These are phyloP conservation scores for Lentinula edodes DNA, from an alignment of 768 basidiomycete species.

Conservation along the genomic window DNA sequence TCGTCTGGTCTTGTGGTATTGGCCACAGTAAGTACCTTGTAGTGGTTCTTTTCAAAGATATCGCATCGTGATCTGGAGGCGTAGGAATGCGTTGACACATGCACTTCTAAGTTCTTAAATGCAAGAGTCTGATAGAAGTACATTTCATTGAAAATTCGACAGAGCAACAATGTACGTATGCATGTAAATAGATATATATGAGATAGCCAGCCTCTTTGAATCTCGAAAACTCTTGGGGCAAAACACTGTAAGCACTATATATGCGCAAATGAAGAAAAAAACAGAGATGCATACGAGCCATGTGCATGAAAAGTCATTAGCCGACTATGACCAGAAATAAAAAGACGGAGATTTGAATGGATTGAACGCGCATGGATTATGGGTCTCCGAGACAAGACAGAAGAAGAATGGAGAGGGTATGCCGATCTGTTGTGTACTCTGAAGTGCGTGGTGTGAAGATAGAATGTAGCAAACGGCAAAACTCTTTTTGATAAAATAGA, in stretches of 20 bases:
- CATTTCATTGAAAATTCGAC: background rate
- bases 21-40: too few species aligned
- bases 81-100: too few species aligned
- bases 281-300: background rate
- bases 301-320: background rate
- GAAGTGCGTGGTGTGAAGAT: background rate
- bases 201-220: background rate
- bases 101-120: too few species aligned
- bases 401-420: background rate
- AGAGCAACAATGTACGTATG: background rate
- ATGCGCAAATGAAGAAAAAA: background rate
- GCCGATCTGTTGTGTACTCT: background rate
- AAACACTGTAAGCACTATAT: background rate
- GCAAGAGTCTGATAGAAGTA: background rate
- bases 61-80: too few species aligned
- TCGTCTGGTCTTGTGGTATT: too few species aligned
- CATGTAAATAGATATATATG: background rate
- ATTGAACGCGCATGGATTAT: background rate
- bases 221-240: background rate
- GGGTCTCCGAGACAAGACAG: background rate
- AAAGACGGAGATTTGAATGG: background rate
- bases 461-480: background rate
- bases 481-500: background rate
- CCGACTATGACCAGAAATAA: background rate
- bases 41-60: too few species aligned